Percentiles rank a stretch among this genome's conserved stretches.
Conservation (phyloP, 345 rosid species). For the Eucalyptus sp. region DNA sequence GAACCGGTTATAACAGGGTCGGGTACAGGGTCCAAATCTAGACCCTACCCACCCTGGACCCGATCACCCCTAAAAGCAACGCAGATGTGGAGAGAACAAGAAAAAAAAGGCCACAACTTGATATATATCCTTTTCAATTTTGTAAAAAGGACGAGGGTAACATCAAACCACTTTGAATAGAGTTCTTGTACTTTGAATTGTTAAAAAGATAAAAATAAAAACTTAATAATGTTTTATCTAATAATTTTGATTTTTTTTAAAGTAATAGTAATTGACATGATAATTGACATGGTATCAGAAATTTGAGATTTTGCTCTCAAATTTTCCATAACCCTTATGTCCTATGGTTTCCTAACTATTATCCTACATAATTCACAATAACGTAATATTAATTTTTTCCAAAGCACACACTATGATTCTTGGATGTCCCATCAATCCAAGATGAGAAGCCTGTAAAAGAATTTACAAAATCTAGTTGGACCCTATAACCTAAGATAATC, state of each 20-base stretch:
- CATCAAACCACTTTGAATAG: no score
- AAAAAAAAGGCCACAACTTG: neutral
- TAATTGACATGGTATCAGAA: neutral
- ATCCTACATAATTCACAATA: neutral
- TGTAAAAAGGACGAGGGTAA: neutral
- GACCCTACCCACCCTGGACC: no score
- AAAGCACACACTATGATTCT: neutral
- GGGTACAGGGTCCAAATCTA: no score
- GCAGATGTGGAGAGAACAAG: no score
- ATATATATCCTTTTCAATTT: neutral
- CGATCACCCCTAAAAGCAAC: no score
- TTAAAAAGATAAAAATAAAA: no score
- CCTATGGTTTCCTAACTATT: neutral
- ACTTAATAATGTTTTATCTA: neutral
- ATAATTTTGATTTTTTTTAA: neutral
- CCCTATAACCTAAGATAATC: neutral
- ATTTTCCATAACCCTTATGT: neutral
- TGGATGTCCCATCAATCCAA: neutral
- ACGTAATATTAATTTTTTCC: neutral
- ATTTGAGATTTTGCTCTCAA: neutral
- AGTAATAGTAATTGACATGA: rapidly evolving
- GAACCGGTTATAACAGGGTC: no score
- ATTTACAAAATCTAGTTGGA: no score
- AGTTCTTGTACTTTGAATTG: no score
- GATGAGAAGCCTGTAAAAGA: neutral